Conservation (phyloP, 2,329 filamentous ascomycete genomes). For the Boeremia exigua region DNA sequence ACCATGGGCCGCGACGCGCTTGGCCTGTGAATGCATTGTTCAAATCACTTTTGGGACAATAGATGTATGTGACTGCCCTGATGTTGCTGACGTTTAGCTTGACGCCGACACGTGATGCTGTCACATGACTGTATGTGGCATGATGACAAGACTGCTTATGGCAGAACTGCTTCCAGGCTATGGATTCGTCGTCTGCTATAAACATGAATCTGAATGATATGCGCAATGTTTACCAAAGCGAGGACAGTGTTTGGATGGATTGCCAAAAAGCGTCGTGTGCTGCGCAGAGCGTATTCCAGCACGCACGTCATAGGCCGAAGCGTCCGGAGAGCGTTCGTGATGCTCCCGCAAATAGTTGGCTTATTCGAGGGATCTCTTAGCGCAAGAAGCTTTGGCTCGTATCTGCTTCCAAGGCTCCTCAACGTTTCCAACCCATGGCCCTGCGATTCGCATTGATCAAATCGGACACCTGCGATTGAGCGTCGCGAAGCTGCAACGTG, state of each 20-base stretch:
- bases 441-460: slow-evolving; percentile 10
- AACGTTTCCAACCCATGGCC: slow-evolving; percentile 14
- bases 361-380: slow-evolving; percentile 16
- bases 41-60: background rate
- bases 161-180: background rate
- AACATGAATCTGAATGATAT: too few relatives aligned
- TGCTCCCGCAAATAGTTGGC: slow-evolving; percentile 14
- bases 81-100: background rate
- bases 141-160: background rate
- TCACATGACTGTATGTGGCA: background rate
- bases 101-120: background rate
- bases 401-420: slow-evolving; percentile 14
- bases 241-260: too few relatives aligned
- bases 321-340: slow-evolving; percentile 9
- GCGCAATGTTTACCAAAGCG: too few relatives aligned
- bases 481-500: slow-evolving; percentile 11
- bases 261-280: too few relatives aligned
- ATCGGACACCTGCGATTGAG: slow-evolving; percentile 17
- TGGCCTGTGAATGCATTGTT: slow-evolving; percentile 37
- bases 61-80: too few relatives aligned
- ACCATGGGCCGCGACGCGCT: slow-evolving; percentile 29
- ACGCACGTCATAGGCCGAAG: slow-evolving; percentile 10
- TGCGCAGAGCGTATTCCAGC: background rate
- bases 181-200: too few relatives aligned
- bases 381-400: slow-evolving; percentile 20